Evolutionary conservation across 345 rosid species (phyloP), one percentile per base, ranked within the genome.

Genomic region (Anastatica hierochuntica): DNA sequence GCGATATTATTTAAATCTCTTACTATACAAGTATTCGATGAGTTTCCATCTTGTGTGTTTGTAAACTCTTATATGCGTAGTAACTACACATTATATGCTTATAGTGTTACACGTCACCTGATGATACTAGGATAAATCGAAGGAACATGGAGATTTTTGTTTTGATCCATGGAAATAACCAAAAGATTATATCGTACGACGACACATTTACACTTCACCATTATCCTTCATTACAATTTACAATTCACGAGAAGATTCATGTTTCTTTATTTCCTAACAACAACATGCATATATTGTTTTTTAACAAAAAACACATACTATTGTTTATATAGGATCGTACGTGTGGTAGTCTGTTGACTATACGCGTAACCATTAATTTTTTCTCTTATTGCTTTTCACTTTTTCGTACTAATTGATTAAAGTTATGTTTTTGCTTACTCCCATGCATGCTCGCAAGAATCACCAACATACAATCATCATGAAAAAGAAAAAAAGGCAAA

Each of bases 221-320:
- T n/a, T n/a, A n/a, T n/a, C n/a, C n/a, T n/a, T n/a, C n/a, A n/a
- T n/a, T n/a, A n/a, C n/a, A n/a, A n/a, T n/a, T n/a, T n/a, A n/a
- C n/a, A n/a, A n/a, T n/a, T 57, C 17, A 66, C 71, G 71, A 66
- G 61, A 66, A 58, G 53, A 58, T 52, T 66, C 37, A 31, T 59
- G 61, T 52, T 52, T 52, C 66, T 59, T 52, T 39, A 13, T 51
- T 44, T 66, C 37, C 55, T 34, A 49, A n/a, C n/a, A n/a, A n/a
- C n/a, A n/a, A n/a, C n/a, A n/a, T n/a, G n/a, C n/a, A n/a, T n/a
- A n/a, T n/a, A n/a, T n/a, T n/a, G n/a, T n/a, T n/a, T n/a, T n/a
- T n/a, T n/a, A n/a, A n/a, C n/a, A n/a, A n/a, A n/a, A n/a, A n/a
- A n/a, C n/a, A n/a, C n/a, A n/a, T n/a, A n/a, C n/a, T n/a, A n/a